These are phyloP conservation scores for Jackrogersella minutella DNA, from an alignment of 495 filamentous ascomycete genomes.

Conservation along the genomic window DNA sequence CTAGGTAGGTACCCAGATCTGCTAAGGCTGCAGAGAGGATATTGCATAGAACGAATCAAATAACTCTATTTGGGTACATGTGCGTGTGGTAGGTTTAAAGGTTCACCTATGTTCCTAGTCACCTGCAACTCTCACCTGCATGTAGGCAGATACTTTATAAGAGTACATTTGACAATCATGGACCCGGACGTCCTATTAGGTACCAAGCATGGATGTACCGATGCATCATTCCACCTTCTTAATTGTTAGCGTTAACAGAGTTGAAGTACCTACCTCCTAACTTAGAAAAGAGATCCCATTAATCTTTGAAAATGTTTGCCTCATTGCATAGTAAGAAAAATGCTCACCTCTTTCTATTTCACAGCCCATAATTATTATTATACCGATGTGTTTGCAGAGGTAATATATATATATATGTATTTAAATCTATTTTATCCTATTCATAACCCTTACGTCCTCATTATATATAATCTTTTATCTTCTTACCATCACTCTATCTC, in stretches of 20 bases:
- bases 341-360: neutral
- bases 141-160: no score
- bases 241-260: conserved; percentile 11
- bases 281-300: neutral
- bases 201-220: neutral
- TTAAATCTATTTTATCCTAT: neutral
- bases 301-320: conserved; percentile 21
- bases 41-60: no score
- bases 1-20: no score
- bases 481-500: neutral
- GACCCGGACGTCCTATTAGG: no score
- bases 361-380: neutral
- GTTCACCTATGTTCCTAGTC: no score
- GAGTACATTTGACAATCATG: no score
- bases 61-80: no score
- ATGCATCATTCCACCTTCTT: conserved; percentile 6
- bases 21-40: conserved; percentile 30
- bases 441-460: neutral
- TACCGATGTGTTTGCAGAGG: neutral
- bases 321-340: neutral
- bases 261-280: neutral
- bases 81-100: no score
- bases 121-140: no score
- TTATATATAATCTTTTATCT: neutral
- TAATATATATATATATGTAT: neutral